These are phyloP conservation scores for Babesia ovis DNA, from an alignment of 169 alveolate species.

Conservation along the genomic window DNA sequence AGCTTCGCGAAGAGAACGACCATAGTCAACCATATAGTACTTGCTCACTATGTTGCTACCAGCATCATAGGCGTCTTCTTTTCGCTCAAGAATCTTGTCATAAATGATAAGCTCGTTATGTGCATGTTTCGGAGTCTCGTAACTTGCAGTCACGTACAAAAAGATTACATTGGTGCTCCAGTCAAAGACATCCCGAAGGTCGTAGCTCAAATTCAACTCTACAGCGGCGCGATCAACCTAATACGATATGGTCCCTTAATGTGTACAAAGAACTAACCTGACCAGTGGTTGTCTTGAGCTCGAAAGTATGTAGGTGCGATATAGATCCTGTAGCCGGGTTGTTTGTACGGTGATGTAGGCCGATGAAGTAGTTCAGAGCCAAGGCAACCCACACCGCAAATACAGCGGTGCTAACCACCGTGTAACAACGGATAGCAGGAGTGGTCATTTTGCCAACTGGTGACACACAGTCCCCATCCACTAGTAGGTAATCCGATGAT, in stretches of 20 bases:
- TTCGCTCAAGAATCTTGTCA: conserved; percentile 41
- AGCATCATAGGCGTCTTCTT: conserved; percentile 51
- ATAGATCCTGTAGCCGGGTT: conserved; percentile 14
- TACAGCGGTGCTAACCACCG: conserved; percentile 45
- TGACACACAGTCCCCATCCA: conserved; percentile 4
- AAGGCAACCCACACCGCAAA: conserved; percentile 46
- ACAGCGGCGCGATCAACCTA: conserved; percentile 65
- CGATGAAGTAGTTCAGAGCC: conserved; percentile 44
- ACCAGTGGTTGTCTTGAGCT: conserved; percentile 25
- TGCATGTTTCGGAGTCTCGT: conserved; percentile 49
- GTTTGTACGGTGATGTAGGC: conserved; percentile 9
- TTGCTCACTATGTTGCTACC: conserved; percentile 29
- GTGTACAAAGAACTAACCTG: conserved; percentile 1
- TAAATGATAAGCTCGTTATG: conserved; percentile 49
- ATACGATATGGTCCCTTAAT: neutral
- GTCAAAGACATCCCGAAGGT: conserved; percentile 57
- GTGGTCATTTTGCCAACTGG: conserved; percentile 45
- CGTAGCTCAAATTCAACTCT: conserved; percentile 50
- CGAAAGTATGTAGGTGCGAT: conserved; percentile 43
- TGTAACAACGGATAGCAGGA: conserved; percentile 25
- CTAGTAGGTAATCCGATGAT: neutral
- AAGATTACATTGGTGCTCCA: conserved; percentile 64
- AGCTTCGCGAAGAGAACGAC: conserved; percentile 47
- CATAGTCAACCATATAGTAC: conserved; percentile 60
- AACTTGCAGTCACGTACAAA: conserved; percentile 59